These are phyloP conservation scores for Boechera divaricarpa DNA, from an alignment of 345 rosid genomes.

Conservation along the genomic window DNA sequence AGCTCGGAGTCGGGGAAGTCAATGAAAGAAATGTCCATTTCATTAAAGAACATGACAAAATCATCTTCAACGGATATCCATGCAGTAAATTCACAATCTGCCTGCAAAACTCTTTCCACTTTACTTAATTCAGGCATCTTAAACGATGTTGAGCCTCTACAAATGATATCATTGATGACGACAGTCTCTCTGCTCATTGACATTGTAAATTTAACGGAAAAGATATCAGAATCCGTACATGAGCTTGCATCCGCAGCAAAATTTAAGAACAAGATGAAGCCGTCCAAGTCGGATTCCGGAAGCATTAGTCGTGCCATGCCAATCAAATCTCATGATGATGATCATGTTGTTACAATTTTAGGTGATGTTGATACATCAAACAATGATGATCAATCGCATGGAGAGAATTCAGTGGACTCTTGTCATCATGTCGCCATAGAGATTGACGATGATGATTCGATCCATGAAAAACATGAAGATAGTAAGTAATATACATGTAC, in stretches of 20 bases:
- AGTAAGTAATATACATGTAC: slow-evolving; percentile 31
- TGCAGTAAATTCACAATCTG: slow-evolving; percentile 53
- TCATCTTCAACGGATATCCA: slow-evolving; percentile 49
- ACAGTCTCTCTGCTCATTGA: slow-evolving; percentile 68
- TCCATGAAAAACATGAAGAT: slow-evolving; percentile 30
- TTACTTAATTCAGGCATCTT: slow-evolving; percentile 53
- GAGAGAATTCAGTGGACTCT: slow-evolving; percentile 24
- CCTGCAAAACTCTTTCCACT: slow-evolving; percentile 49
- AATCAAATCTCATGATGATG: slow-evolving; percentile 9
- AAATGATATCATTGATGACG: slow-evolving; percentile 52
- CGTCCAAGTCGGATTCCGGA: slow-evolving; percentile 33
- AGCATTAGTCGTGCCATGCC: slow-evolving; percentile 9
- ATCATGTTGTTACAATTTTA: slow-evolving; percentile 38
- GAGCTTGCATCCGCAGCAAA: slow-evolving; percentile 65
- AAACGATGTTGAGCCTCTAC: slow-evolving; percentile 52
- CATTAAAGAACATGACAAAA: slow-evolving; percentile 56
- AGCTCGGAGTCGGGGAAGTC: slow-evolving; percentile 62
- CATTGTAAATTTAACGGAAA: slow-evolving; percentile 54
- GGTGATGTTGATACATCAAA: slow-evolving; percentile 36
- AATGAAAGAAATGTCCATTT: slow-evolving; percentile 60
- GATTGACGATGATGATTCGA: slow-evolving; percentile 31
- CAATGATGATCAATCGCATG: slow-evolving; percentile 13
- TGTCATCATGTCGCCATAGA: slow-evolving; percentile 35
- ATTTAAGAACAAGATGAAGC: slow-evolving; percentile 48
- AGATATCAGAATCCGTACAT: slow-evolving; percentile 54